A percentile compares a stretch with the other conserved stretches of the same genome.
phyloP scores from a whole-genome alignment of 2,329 filamentous ascomycete species.

The Anthostomella pinea region DNA sequence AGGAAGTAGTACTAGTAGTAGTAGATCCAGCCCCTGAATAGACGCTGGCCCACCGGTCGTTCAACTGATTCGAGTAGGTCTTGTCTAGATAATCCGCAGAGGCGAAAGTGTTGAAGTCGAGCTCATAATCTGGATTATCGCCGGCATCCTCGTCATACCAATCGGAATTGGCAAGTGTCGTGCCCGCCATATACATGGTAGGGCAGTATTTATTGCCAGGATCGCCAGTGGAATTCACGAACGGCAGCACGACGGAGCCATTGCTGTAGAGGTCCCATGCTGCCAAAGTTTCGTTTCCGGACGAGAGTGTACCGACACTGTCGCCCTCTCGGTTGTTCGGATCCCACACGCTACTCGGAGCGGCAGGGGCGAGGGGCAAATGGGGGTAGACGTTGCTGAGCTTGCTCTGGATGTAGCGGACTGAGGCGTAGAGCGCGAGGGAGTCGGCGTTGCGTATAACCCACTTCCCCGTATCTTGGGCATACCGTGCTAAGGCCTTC shows the following conservation, averaged over 20 bases:
- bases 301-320: background rate
- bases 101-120: background rate
- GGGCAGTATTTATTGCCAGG: background rate
- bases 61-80: background rate
- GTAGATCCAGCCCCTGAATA: too few relatives aligned
- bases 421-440: slow-evolving; percentile 1
- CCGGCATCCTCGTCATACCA: background rate
- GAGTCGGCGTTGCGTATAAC: slow-evolving; percentile 5
- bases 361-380: slow-evolving; percentile 3
- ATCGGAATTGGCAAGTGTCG: background rate
- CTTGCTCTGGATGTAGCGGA: slow-evolving; percentile 3
- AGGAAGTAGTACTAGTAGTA: too few relatives aligned
- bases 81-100: background rate
- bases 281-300: background rate
- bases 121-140: background rate
- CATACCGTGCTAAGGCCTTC: slow-evolving; percentile 2
- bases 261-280: slow-evolving; percentile 1
- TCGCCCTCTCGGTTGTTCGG: background rate
- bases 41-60: slow-evolving; percentile 1
- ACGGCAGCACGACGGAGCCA: background rate
- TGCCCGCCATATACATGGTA: background rate
- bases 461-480: background rate
- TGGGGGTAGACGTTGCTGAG: slow-evolving; percentile 5
- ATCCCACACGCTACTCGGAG: slow-evolving; percentile 1
- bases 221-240: background rate